A percentile compares a stretch with the other conserved stretches of the same genome.
phyloP scores from a whole-genome alignment of 73 alveolate species.

The Tetrahymena thermophila region DNA sequence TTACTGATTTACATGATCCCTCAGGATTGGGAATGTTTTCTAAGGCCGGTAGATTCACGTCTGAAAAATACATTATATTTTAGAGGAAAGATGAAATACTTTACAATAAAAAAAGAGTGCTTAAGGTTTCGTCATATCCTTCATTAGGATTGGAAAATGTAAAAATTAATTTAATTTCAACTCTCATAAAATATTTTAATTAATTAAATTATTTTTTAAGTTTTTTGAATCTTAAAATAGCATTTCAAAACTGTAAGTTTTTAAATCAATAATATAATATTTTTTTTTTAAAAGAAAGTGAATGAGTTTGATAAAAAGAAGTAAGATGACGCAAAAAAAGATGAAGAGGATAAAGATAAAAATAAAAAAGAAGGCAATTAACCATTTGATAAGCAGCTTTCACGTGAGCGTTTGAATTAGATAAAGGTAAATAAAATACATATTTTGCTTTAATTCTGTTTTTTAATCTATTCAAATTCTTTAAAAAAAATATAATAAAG shows the following conservation, averaged over 20 bases:
- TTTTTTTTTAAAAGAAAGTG: background rate
- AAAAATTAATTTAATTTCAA: background rate
- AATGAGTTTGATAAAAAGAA: background rate
- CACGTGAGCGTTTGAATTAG: background rate
- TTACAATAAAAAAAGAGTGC: background rate
- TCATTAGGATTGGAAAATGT: background rate
- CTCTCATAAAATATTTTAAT: background rate
- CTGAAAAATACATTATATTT: constrained; percentile 31
- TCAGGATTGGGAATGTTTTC: constrained; percentile 28
- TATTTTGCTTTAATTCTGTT: background rate
- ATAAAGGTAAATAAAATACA: background rate
- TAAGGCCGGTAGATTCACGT: constrained; percentile 38
- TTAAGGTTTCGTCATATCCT: background rate
- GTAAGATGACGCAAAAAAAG: background rate
- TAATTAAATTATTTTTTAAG: background rate
- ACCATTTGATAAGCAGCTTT: background rate
- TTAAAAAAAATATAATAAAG: background rate
- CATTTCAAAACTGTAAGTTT: background rate
- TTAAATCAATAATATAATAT: too few relatives aligned
- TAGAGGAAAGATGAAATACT: constrained; percentile 17
- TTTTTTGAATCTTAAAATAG: background rate
- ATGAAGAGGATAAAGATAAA: background rate
- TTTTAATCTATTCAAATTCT: background rate
- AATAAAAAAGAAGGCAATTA: background rate
- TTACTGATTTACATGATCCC: background rate